phyloP scores from a whole-genome alignment of 352 stramenopile species.

The Peronosclerospora sorghi region DNA sequence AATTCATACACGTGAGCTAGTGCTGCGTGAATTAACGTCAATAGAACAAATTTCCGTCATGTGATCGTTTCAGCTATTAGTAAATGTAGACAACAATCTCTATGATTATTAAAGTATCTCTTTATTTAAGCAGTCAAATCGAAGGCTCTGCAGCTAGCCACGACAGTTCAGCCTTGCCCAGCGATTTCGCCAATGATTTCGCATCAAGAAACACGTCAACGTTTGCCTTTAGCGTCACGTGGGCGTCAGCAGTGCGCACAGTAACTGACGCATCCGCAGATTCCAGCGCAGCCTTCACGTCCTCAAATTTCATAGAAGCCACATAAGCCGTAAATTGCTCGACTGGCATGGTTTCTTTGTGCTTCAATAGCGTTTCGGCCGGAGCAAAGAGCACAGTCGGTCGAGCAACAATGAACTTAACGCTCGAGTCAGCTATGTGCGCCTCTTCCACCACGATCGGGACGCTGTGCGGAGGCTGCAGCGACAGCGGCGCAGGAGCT shows the following conservation, averaged over 20 bases:
- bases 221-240: constrained; percentile 39
- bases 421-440: constrained; percentile 53
- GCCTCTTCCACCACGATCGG: constrained; percentile 62
- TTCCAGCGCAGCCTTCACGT: constrained; percentile 51
- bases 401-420: constrained; percentile 56
- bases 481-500: constrained; percentile 38
- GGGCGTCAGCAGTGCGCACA: constrained; percentile 32
- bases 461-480: constrained; percentile 53
- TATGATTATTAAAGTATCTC: too few species aligned
- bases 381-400: constrained; percentile 64
- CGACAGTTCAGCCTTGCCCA: constrained; percentile 25
- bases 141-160: constrained; percentile 41
- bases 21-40: constrained; percentile 9
- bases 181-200: constrained; percentile 42
- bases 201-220: constrained; percentile 69
- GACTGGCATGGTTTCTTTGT: constrained; percentile 22
- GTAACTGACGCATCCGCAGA: constrained; percentile 23
- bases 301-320: constrained; percentile 69
- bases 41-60: neutral
- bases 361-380: constrained; percentile 33
- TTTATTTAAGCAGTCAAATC: constrained; percentile 12
- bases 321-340: constrained; percentile 54
- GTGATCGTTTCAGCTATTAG: neutral
- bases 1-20: constrained; percentile 16
- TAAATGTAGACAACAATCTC: too few species aligned